phyloP scores from a whole-genome alignment of 2,329 filamentous ascomycete species.

The Penicillium griseofulvum region DNA sequence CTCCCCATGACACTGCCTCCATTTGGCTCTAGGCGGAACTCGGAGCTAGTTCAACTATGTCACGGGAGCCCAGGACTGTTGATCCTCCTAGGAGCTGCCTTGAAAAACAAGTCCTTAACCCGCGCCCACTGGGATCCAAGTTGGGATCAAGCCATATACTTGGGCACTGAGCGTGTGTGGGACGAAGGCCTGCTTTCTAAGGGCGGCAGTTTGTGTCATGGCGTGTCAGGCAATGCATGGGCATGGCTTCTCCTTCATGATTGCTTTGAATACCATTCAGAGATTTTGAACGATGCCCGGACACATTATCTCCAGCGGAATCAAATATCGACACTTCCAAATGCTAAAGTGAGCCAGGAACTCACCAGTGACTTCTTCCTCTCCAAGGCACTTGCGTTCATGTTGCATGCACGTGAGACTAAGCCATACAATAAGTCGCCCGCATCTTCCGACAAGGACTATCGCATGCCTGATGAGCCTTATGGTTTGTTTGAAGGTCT shows the following conservation, averaged over 20 bases:
- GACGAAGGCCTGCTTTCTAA: constrained; percentile 43
- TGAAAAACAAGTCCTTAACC: constrained; percentile 28
- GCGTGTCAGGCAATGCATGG: constrained; percentile 44
- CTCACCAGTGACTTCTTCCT: constrained; percentile 39
- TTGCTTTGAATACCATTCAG: constrained; percentile 33
- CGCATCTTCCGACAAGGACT: constrained; percentile 24
- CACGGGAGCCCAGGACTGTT: constrained; percentile 43
- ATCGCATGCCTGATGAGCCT: constrained; percentile 42
- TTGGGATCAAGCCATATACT: constrained; percentile 37
- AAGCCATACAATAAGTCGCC: constrained; percentile 32
- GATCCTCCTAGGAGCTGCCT: constrained; percentile 34
- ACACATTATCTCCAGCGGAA: constrained; percentile 21
- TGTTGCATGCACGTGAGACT: constrained; percentile 40
- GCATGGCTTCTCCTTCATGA: constrained; percentile 39
- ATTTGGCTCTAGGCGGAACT: constrained; percentile 21
- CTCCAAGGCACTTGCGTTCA: constrained; percentile 37
- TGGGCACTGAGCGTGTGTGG: constrained; percentile 40
- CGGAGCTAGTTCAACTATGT: constrained; percentile 42
- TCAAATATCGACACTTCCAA: not conserved
- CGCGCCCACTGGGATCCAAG: constrained; percentile 35
- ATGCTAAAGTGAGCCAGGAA: constrained; percentile 7
- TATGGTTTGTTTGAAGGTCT: constrained; percentile 43
- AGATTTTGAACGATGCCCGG: constrained; percentile 22
- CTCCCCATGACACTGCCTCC: constrained; percentile 39
- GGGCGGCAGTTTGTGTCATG: constrained; percentile 43